phyloP scores from a whole-genome alignment of 208 protist genomes.

The Crithidia expoeki region DNA sequence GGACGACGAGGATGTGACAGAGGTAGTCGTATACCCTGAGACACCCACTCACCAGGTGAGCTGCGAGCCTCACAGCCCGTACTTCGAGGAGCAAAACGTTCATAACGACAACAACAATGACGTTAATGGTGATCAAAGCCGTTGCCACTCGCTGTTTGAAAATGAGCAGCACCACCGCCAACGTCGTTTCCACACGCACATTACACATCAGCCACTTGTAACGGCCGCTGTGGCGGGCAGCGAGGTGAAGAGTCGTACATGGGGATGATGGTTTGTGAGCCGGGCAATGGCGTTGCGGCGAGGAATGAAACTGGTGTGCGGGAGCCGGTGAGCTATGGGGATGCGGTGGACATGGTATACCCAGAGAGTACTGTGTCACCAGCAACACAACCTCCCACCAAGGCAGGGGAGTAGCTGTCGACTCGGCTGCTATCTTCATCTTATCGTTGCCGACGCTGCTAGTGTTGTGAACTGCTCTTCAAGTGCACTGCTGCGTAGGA shows the following conservation, averaged over 20 bases:
- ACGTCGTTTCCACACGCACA: background rate
- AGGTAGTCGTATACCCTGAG: constrained; percentile 1
- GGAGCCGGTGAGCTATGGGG: constrained; percentile 9
- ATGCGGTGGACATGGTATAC: background rate
- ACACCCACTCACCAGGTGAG: background rate
- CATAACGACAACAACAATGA: background rate
- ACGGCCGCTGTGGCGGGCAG: background rate
- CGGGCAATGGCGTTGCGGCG: background rate
- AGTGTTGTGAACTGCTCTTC: background rate
- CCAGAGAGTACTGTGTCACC: background rate
- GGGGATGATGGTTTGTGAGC: background rate
- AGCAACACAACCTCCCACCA: background rate
- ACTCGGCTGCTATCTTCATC: background rate
- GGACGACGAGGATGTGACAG: background rate
- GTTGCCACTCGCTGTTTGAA: background rate
- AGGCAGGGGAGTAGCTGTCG: background rate
- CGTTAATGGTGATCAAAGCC: background rate
- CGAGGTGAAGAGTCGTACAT: background rate
- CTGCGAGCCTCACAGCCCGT: background rate
- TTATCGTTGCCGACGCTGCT: background rate
- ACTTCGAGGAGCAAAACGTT: constrained; percentile 3
- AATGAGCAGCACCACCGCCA: too few relatives aligned
- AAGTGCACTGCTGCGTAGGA: too few relatives aligned
- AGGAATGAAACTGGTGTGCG: background rate
- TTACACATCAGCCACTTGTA: background rate